Evolutionary conservation across 1,284 basidiomycete species (phyloP).

Genomic region (Sutorius eximius): DNA sequence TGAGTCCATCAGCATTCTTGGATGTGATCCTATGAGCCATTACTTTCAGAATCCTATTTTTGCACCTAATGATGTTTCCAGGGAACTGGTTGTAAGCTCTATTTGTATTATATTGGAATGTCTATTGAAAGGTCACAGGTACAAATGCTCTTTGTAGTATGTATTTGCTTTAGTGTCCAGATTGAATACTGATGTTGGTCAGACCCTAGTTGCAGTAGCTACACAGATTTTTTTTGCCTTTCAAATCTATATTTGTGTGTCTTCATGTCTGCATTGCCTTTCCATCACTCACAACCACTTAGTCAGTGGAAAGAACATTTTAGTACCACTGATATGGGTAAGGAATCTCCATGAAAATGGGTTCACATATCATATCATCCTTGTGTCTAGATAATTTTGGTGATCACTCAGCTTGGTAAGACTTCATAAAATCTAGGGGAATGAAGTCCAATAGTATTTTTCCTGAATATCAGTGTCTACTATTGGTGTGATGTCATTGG

Average conservation of each 20-base stretch:
- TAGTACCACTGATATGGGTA: constrained; percentile 13
- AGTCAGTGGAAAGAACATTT: constrained; percentile 13
- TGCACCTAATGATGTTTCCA: neutral
- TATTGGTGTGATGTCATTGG: neutral
- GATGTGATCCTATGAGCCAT: neutral
- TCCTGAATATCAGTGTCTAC: neutral
- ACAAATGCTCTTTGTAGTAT: constrained; percentile 6
- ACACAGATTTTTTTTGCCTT: constrained; percentile 18
- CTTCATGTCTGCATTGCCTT: neutral
- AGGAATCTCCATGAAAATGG: neutral
- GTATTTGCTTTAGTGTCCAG: neutral
- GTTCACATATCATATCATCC: neutral
- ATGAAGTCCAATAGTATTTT: neutral
- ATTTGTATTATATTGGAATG: neutral
- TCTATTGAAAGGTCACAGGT: neutral
- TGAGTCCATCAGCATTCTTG: neutral
- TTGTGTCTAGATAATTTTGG: constrained; percentile 1
- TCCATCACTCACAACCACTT: neutral
- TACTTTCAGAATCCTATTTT: neutral
- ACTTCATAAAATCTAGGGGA: too few relatives aligned
- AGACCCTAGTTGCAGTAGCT: constrained; percentile 6
- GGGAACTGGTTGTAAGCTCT: constrained; percentile 18
- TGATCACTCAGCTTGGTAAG: constrained; percentile 14
- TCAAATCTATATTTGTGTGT: constrained; percentile 19
- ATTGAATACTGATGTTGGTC: neutral